Conservation (phyloP, 2,329 filamentous ascomycete genomes). For the Tolypocladium inflatum region DNA sequence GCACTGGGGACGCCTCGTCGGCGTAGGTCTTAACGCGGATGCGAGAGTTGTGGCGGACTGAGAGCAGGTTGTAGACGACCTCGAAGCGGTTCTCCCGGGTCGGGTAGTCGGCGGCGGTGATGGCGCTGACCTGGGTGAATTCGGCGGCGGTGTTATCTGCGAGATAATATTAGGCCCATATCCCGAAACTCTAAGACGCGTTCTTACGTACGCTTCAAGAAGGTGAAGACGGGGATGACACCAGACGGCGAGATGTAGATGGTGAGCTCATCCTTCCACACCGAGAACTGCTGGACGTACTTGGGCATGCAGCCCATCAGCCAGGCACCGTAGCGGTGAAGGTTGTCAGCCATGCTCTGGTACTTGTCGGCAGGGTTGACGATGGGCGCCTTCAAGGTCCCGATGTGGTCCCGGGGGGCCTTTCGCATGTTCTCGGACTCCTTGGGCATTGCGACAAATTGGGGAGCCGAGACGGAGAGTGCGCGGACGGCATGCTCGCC, state of each 20-base stretch:
- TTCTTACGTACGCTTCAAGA: conserved; percentile 63
- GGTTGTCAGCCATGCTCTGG: conserved; percentile 71
- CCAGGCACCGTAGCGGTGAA: conserved; percentile 95
- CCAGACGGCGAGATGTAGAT: conserved; percentile 86
- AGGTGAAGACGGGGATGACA: conserved; percentile 83
- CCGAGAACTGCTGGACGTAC: conserved; percentile 97
- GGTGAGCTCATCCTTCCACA: conserved; percentile 98
- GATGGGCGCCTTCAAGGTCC: conserved; percentile 64
- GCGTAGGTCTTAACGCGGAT: conserved; percentile 98
- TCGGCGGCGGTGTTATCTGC: conserved; percentile 91
- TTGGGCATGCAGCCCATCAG: conserved; percentile 94
- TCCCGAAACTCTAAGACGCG: not conserved
- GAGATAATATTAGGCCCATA: not conserved
- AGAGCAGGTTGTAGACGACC: conserved; percentile 94
- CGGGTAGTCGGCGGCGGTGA: conserved; percentile 93
- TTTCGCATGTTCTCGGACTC: conserved; percentile 59
- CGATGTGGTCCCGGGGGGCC: conserved; percentile 46
- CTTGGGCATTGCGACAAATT: conserved; percentile 47
- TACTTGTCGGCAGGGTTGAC: conserved; percentile 94
- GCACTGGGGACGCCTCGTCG: conserved; percentile 89
- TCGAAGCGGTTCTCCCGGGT: conserved; percentile 95
- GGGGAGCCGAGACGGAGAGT: conserved; percentile 38
- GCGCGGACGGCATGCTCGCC: conserved; percentile 33
- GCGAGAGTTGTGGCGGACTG: conserved; percentile 89
- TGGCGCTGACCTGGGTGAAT: conserved; percentile 85